phyloP scores from a whole-genome alignment of 805 yeast species.

The Candida xyloterini region DNA sequence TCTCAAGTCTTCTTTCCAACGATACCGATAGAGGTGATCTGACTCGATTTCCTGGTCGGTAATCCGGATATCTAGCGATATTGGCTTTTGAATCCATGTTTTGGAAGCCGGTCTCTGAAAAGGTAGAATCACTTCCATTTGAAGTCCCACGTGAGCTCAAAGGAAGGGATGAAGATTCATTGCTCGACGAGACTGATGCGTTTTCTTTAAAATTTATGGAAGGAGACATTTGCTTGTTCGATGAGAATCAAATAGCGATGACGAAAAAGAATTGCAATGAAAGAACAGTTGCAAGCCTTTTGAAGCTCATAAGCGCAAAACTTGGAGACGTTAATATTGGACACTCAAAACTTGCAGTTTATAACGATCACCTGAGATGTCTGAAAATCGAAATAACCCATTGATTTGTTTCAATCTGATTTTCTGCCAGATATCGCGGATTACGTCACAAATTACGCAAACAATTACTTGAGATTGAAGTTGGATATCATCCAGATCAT shows the following conservation, averaged over 20 bases:
- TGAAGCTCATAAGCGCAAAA: too few relatives aligned
- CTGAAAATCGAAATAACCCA: too few relatives aligned
- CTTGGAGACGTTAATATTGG: too few relatives aligned
- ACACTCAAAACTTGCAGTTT: neutral
- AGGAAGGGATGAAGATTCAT: neutral
- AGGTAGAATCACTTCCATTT: neutral
- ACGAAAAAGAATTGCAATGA: too few relatives aligned
- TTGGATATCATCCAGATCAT: too few relatives aligned
- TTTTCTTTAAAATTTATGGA: neutral
- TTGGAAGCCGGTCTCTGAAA: neutral
- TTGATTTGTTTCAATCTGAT: neutral
- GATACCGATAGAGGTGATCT: conserved; percentile 61
- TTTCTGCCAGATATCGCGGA: neutral
- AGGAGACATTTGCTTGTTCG: neutral
- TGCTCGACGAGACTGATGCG: neutral
- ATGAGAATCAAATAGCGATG: too few relatives aligned
- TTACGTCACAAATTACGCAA: too few relatives aligned
- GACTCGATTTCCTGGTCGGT: conserved; percentile 32
- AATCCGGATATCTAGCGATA: conserved; percentile 11
- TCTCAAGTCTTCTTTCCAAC: conserved; percentile 55
- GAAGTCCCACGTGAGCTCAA: neutral
- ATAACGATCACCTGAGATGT: neutral
- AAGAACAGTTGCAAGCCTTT: too few relatives aligned
- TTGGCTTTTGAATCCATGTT: neutral
- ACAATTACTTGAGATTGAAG: neutral